phyloP scores from a whole-genome alignment of 2,329 filamentous ascomycete species.

The Tolypocladium ovalisporum region DNA sequence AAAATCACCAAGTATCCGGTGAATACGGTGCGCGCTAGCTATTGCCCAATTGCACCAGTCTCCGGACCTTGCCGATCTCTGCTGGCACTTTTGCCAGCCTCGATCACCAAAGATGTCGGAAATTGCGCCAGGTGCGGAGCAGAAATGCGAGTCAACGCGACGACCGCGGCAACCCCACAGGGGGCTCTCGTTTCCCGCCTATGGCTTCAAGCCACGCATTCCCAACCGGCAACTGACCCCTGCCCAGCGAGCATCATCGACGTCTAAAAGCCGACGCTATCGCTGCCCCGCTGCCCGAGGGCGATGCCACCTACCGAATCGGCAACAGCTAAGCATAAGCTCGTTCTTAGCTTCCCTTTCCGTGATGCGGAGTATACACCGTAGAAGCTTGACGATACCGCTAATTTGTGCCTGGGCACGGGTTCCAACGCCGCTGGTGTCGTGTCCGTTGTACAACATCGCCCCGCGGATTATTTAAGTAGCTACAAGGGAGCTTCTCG shows the following conservation, averaged over 20 bases:
- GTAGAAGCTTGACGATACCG: neutral
- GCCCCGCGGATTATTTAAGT: neutral
- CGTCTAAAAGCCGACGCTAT: neutral
- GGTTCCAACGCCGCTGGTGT: neutral
- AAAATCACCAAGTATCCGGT: too few species aligned
- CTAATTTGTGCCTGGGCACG: too few species aligned
- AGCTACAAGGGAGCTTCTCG: neutral
- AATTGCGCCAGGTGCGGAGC: neutral
- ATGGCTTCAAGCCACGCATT: neutral
- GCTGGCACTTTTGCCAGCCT: neutral
- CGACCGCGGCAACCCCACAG: neutral
- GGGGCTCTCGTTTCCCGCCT: neutral
- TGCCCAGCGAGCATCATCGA: neutral
- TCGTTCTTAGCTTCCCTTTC: neutral
- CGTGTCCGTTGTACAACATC: neutral
- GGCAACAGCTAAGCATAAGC: neutral
- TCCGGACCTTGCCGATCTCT: neutral
- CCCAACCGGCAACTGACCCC: neutral
- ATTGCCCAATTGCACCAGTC: neutral
- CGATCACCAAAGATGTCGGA: neutral
- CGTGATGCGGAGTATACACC: neutral
- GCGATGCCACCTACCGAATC: neutral
- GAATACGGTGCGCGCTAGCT: too few species aligned
- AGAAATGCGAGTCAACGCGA: neutral
- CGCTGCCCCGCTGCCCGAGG: neutral